Evolutionary conservation across 768 basidiomycete genomes (phyloP).

Genomic region (Boletus pseudo-olivaceus): DNA sequence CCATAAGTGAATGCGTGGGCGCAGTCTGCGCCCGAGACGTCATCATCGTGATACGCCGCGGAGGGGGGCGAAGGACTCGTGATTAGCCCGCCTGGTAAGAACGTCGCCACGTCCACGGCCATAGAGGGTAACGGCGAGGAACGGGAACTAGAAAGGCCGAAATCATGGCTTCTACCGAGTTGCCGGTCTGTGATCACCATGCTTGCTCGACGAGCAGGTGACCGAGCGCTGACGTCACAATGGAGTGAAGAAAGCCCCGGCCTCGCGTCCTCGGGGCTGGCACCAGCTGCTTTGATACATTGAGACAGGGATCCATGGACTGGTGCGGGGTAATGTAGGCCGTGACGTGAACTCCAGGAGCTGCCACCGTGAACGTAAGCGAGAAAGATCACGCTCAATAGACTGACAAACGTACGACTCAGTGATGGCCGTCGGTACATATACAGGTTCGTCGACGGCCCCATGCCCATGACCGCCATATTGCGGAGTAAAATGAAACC

Average conservation of each 20-base stretch:
- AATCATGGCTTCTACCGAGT: slow-evolving; percentile 6
- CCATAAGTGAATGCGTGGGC: slow-evolving; percentile 10
- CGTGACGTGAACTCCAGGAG: slow-evolving; percentile 21
- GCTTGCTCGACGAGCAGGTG: slow-evolving; percentile 16
- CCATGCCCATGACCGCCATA: slow-evolving; percentile 11
- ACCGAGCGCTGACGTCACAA: slow-evolving; percentile 22
- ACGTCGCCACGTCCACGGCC: slow-evolving; percentile 9
- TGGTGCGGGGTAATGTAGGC: slow-evolving; percentile 26
- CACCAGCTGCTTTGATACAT: slow-evolving; percentile 6
- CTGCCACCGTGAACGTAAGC: slow-evolving; percentile 28
- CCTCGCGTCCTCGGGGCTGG: slow-evolving; percentile 27
- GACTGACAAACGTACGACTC: slow-evolving; percentile 23
- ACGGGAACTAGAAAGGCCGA: slow-evolving; percentile 1
- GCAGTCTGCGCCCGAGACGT: slow-evolving; percentile 16
- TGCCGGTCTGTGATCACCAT: slow-evolving; percentile 11
- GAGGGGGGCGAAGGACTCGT: slow-evolving; percentile 22
- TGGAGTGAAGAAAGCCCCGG: slow-evolving; percentile 9
- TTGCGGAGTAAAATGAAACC: slow-evolving; percentile 24
- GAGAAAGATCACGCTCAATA: slow-evolving; percentile 7
- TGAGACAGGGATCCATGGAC: slow-evolving; percentile 19
- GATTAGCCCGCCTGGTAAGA: slow-evolving; percentile 13
- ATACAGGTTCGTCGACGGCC: slow-evolving; percentile 19
- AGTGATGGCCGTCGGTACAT: slow-evolving; percentile 25
- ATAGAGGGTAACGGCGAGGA: slow-evolving; percentile 15
- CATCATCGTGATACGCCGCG: slow-evolving; percentile 25